Base-by-base conservation (phyloP, 306 rosid species). In the Alnus glutinosa region DNA sequence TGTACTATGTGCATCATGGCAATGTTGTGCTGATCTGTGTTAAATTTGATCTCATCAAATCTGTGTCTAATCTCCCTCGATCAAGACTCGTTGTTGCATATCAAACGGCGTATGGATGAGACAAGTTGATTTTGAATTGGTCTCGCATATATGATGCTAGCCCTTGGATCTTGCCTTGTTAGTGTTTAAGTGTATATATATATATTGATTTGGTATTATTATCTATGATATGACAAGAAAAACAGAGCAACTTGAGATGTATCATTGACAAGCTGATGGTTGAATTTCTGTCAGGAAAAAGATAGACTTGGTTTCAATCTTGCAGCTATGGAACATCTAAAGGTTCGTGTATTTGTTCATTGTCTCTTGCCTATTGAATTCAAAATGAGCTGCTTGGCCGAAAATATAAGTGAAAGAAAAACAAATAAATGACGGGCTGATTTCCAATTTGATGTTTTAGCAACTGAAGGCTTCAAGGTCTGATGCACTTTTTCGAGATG, bases 321-420 rank as follows among this genome's bases (percentile, higher is more conserved):
- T 75, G 98, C 98, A 36, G 98, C 93, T n/a, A 92, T 95, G 94
- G 97, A 92, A 84, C 98, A 95, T 88, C 81, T 95, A 46, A 42
- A 42, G 46, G 46, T 42, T 42, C 46, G 46, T 42, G 46, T 42
- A 42, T 42, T 42, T 4, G 7, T 42, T 42, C 1, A 42, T 42
- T 42, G 46, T 42, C 46, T 42, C 46, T 42, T 42, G 46, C 46
- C 46, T 42, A 42, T 42, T 42, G 46, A 4, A 42, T 42, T 42
- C 46, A 23, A 63, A 67, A 46, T 50, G 62, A 9, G n/a, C 77
- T 81, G 3, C 85, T 48, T 81, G 37, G 46, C 19, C 12, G 32
- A 12, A 32, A 16, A 19, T 73, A 42, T 42, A 42, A 5, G 5
- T 42, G 46, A 42, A 42, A 23, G 28, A 23, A 42, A 39, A 49